Percentiles rank a stretch among this genome's conserved stretches.
phyloP scores from a whole-genome alignment of 1,284 basidiomycete species.

The Cryptococcus floricola region DNA sequence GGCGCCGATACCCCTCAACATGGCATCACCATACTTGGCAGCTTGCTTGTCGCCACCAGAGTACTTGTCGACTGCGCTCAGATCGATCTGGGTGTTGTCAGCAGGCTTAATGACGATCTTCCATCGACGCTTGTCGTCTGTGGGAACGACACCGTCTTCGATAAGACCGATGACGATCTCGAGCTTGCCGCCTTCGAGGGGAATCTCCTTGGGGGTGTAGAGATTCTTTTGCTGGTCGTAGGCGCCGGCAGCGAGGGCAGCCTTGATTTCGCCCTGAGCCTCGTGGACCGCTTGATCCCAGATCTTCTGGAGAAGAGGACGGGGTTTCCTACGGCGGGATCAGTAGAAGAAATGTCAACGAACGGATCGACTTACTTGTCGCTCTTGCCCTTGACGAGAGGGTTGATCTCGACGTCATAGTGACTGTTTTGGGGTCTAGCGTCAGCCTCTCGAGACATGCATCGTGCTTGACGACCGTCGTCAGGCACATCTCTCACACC shows the following conservation, averaged over 20 bases:
- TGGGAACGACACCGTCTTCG: constrained; percentile 24
- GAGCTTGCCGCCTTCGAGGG: constrained; percentile 24
- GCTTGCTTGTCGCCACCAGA: neutral
- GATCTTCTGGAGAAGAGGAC: constrained; percentile 25
- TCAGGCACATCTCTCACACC: too few relatives aligned
- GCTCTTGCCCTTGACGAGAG: constrained; percentile 14
- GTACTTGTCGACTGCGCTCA: constrained; percentile 37
- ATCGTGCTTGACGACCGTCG: too few relatives aligned
- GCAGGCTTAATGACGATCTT: constrained; percentile 37
- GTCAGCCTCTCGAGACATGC: neutral
- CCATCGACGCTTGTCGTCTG: constrained; percentile 32
- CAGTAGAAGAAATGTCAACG: constrained; percentile 20
- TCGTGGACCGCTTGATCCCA: constrained; percentile 33
- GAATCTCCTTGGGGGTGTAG: constrained; percentile 37
- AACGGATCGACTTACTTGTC: constrained; percentile 26
- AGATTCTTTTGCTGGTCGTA: constrained; percentile 40
- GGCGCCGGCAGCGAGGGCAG: constrained; percentile 23
- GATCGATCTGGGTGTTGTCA: constrained; percentile 26
- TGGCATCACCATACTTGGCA: neutral
- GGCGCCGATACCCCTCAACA: constrained; percentile 33
- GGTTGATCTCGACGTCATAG: constrained; percentile 46
- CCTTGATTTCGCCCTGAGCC: constrained; percentile 20
- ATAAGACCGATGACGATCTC: neutral
- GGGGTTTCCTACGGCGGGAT: constrained; percentile 29
- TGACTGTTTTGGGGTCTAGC: constrained; percentile 26